Evolutionary conservation across 495 filamentous ascomycete species (phyloP), one percentile per base, ranked within the genome.

Genomic region (Extremus antarcticus): DNA sequence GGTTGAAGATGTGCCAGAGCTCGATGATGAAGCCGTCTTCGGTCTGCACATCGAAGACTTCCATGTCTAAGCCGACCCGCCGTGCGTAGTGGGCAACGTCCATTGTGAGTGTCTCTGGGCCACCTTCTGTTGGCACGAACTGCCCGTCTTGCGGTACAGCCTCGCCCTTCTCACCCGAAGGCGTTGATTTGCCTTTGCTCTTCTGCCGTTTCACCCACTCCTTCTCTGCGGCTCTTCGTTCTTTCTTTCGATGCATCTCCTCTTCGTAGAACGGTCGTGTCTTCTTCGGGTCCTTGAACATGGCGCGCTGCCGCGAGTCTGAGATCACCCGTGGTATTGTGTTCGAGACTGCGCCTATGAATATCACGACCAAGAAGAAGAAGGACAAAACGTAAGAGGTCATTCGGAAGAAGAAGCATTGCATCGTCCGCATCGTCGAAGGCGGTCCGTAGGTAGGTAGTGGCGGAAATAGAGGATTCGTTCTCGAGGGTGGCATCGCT

Each of bases 21-120:
- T 82, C 77, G 53, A 97, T 84, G 57, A 96, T 78, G 65, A 95
- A 96, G 3, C 91, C 92, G 63, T 97, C 91, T 68, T 96, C 91
- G 0, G 92, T 97, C 68, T 95, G 82, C 0, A 96, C 89, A 35
- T 86, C 74, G 63, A 86, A 89, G 20, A 77, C 78, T 63, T 96
- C 92, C 17, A 87, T 79, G 55, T 95, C 88, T 3, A 97, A 76
- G 7, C 91, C 92, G 1, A 95, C 91, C 16, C 90, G 73, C 35
- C 87, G 75, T 0, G 91, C 91, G 66, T 97, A 97, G 65, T 96
- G 94, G 3, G 78, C 77, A 10, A 90, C 80, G 66, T 95, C 85
- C 63, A 84, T 87, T 9, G 87, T 65, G 2, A 96, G 65, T 2
- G 77, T 81, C 65, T 97, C 91, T 38, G 79, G 78, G 0, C 88